These are phyloP conservation scores for Fusarium mexicanum DNA, from an alignment of 2,329 filamentous ascomycete genomes.

Conservation along the genomic window DNA sequence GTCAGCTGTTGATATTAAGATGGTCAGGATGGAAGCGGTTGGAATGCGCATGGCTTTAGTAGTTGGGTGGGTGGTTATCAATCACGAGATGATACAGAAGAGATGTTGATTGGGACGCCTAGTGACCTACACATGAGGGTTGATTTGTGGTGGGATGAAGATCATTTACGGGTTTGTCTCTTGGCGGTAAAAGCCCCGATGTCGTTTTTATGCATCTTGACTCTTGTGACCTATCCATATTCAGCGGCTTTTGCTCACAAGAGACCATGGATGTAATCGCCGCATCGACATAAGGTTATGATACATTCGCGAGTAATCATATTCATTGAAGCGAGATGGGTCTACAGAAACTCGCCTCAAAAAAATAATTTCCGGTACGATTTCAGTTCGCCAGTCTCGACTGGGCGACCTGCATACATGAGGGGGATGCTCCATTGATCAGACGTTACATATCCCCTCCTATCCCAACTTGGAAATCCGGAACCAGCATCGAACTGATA, in stretches of 20 bases:
- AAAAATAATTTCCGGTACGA: not conserved
- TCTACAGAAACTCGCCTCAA: no score
- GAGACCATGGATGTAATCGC: no score
- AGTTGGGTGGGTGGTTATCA: accelerated
- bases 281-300: accelerated
- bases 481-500: not conserved
- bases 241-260: accelerated
- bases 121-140: not conserved
- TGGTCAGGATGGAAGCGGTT: no score
- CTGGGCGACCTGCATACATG: not conserved
- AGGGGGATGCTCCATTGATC: not conserved
- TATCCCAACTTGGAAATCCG: not conserved
- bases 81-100: not conserved
- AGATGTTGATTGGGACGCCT: not conserved
- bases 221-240: accelerated
- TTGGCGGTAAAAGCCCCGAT: no score
- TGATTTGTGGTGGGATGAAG: not conserved
- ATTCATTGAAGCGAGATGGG: not conserved
- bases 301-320: no score
- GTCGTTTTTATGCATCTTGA: accelerated
- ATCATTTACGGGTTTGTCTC: not conserved
- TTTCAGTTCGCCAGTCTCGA: not conserved
- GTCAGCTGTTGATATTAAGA: no score
- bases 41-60: no score
- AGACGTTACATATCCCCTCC: not conserved